These are phyloP conservation scores for Ogataea populi-albae DNA, from an alignment of 805 yeast genomes.

Conservation along the genomic window DNA sequence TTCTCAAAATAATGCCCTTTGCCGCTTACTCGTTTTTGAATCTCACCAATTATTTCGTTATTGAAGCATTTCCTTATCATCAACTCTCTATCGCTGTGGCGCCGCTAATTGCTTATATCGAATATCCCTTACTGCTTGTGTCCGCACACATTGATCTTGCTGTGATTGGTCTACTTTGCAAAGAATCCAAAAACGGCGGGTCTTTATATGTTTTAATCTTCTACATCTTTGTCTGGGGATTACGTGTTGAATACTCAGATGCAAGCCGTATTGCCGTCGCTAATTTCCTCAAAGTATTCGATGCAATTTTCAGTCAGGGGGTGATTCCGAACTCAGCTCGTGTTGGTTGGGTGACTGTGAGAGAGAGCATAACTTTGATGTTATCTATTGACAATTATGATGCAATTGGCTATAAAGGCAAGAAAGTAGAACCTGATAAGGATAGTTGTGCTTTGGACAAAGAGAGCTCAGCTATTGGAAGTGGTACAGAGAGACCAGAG, in stretches of 20 bases:
- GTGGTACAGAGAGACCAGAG: constrained; percentile 5
- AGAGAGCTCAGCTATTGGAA: constrained; percentile 1
- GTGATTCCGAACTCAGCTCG: constrained; percentile 12
- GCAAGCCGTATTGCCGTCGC: constrained; percentile 32
- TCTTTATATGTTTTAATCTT: constrained; percentile 34
- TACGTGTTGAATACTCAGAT: constrained; percentile 38
- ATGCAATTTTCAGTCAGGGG: constrained; percentile 19
- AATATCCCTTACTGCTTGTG: constrained; percentile 34
- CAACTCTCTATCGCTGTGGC: constrained; percentile 32
- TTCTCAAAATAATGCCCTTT: constrained; percentile 40
- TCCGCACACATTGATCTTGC: constrained; percentile 41
- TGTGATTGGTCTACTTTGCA: constrained; percentile 28
- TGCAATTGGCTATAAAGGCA: constrained; percentile 1
- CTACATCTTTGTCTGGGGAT: constrained; percentile 36
- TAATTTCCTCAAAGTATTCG: constrained; percentile 22
- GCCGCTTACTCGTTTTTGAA: constrained; percentile 41
- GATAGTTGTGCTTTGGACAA: background rate
- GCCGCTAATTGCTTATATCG: constrained; percentile 38
- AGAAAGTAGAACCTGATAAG: no score
- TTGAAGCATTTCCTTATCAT: constrained; percentile 34
- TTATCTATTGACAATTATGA: constrained; percentile 20
- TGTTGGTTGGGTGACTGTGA: constrained; percentile 17
- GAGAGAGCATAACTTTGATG: constrained; percentile 18
- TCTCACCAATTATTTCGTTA: constrained; percentile 31
- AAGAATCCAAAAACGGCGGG: constrained; percentile 25